Evolutionary conservation across 164 flowering plant species (phyloP), one percentile per base, ranked within the genome.

Genomic region (Stephania japonica): DNA sequence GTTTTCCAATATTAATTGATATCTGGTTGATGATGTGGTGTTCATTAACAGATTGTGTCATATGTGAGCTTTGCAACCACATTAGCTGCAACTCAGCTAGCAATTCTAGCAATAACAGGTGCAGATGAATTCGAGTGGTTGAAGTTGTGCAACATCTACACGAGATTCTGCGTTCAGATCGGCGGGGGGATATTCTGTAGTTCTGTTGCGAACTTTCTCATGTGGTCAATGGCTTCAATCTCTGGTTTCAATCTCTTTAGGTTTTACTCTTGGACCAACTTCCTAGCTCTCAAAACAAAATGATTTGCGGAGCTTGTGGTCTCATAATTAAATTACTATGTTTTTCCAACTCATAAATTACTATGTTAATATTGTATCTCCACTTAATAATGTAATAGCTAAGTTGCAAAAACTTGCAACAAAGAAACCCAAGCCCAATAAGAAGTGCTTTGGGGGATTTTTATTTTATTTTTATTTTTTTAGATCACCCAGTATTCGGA

Each of bases 231-330:
- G 6, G 78, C 94, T 1, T 76, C 77, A 49, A 68, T 88, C 47
- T 89, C 97, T 0, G 90, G 91, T 44, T 89, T 81, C 85, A 80
- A 79, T 69, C 73, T 93, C 24, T 93, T 90, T 70, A 77, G 95
- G 70, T 81, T 83, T 47, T 91, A 88, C 70, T 90, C 97, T 5
- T 84, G 92, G 0, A 82, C 81, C 2, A 72, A 79, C 0, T 87
- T 86, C 70, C 77, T 88, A 44, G 62, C 47, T 62, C 77, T 84
- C 4, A 88, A 90, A 73, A 8, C 61, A 50, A 56, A 2, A 63
- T 53, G 42, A 38, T 50, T 32, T 50, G 62, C 47, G 9, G 68
- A 8, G 38, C 38, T 24, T 6, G 67, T 23, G 26, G 27, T 65
- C 9, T 65, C 26, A 44, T n/a, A n/a, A n/a, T n/a, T 44, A 32